Conservation (phyloP, 164 flowering plant species). For the Berberis thunbergii region DNA sequence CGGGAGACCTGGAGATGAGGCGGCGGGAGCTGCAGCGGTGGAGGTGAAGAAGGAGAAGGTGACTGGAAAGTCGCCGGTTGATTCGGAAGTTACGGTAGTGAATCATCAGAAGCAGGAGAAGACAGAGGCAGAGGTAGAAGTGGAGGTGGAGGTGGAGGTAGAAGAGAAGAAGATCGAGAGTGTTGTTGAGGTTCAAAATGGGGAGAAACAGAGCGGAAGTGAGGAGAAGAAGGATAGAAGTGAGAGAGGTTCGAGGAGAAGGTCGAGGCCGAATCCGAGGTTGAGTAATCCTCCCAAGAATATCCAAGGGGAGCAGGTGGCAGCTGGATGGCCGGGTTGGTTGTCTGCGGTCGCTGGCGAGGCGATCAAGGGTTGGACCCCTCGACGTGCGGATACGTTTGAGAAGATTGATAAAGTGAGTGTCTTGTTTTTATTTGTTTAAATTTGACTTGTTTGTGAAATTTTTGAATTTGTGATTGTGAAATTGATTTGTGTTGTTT, state of each 20-base stretch:
- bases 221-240: not conserved
- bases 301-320: conserved; percentile 46
- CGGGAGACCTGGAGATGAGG: conserved; percentile 25
- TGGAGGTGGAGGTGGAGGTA: conserved; percentile 17
- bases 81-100: conserved; percentile 4
- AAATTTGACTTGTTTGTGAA: not conserved
- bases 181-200: not conserved
- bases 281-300: conserved; percentile 31
- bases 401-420: conserved; percentile 45
- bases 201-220: conserved; percentile 8
- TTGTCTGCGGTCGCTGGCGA: conserved; percentile 48
- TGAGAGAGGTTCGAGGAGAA: conserved; percentile 16
- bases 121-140: not conserved
- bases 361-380: conserved; percentile 49
- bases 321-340: conserved; percentile 60
- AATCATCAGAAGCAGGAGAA: conserved; percentile 18
- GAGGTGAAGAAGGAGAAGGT: conserved; percentile 10
- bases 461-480: not conserved
- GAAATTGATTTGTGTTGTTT: not conserved
- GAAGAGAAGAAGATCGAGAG: conserved; percentile 1
- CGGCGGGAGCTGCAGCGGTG: conserved; percentile 2
- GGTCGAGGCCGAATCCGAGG: conserved; percentile 29
- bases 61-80: conserved; percentile 8
- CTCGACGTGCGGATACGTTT: conserved; percentile 42
- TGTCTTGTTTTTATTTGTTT: not conserved